Evolutionary conservation across 345 rosid genomes (phyloP).

Genomic region (Rhodamnia argentea): DNA sequence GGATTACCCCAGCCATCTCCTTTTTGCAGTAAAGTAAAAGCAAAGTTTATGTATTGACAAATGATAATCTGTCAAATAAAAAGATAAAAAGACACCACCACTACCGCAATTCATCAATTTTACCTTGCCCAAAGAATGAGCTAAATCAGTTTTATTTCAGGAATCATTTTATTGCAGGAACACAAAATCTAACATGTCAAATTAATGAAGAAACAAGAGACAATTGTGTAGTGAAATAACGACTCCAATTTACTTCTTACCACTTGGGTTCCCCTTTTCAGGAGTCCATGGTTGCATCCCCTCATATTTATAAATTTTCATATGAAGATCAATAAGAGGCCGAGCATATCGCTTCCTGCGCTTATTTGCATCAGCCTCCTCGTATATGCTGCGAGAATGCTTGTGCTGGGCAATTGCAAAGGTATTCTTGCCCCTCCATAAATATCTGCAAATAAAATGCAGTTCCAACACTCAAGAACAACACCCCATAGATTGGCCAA

Average conservation of each 20-base stretch:
- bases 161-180: not conserved
- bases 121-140: not conserved
- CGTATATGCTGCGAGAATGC: constrained; percentile 74
- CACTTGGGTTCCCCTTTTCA: constrained; percentile 60
- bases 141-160: not conserved
- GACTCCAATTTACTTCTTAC: constrained; percentile 19
- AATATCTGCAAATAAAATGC: constrained; percentile 36
- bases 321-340: constrained; percentile 90
- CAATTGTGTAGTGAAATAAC: not conserved
- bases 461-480: not conserved
- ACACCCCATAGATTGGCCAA: not conserved
- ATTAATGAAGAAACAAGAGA: not conserved
- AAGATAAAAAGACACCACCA: not conserved
- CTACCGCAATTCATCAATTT: not conserved
- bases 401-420: constrained; percentile 96
- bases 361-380: constrained; percentile 97
- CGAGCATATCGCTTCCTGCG: constrained; percentile 88
- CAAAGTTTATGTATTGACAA: not conserved
- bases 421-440: constrained; percentile 87
- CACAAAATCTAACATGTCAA: not conserved
- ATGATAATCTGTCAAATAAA: not conserved
- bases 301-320: constrained; percentile 82
- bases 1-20: not conserved
- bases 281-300: constrained; percentile 93
- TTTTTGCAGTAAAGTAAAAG: not conserved